These are phyloP conservation scores for Oenanthe javanica DNA, from an alignment of 140 eudicot species.

Conservation along the genomic window DNA sequence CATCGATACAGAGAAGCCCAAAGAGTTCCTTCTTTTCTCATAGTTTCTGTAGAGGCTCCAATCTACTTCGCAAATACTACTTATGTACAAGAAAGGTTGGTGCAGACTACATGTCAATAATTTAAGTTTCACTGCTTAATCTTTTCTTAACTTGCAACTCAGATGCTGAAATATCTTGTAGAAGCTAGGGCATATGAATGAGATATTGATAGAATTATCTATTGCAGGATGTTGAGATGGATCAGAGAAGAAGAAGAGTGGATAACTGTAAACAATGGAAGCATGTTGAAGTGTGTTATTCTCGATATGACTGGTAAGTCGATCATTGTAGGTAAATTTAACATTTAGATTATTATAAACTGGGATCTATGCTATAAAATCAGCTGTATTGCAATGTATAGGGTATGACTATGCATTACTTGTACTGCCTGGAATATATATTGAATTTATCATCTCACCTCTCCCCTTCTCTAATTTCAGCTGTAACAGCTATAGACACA, in stretches of 20 bases:
- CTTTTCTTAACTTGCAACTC: neutral
- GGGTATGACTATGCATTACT: neutral
- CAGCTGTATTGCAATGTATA: neutral
- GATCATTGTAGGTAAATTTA: neutral
- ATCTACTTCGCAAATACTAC: constrained; percentile 88
- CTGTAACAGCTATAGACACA: constrained; percentile 94
- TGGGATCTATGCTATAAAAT: neutral
- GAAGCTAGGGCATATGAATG: neutral
- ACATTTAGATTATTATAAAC: neutral
- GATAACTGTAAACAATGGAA: constrained; percentile 40
- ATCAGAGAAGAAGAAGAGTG: constrained; percentile 91
- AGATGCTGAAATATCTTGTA: neutral
- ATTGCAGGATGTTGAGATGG: constrained; percentile 84
- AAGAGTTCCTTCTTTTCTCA: constrained; percentile 70
- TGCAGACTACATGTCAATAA: neutral
- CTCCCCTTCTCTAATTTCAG: constrained; percentile 22
- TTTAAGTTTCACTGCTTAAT: neutral
- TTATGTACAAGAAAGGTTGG: constrained; percentile 85
- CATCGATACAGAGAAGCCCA: constrained; percentile 64
- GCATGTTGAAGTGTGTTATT: constrained; percentile 54
- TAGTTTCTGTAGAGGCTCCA: constrained; percentile 81
- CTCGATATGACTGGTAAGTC: constrained; percentile 85
- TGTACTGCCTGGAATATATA: neutral
- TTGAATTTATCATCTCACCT: neutral
- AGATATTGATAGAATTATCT: neutral